Percentiles rank a stretch among this genome's conserved stretches.
Conservation (phyloP, 331 rosid genomes). For the Phaseolus coccineus region DNA sequence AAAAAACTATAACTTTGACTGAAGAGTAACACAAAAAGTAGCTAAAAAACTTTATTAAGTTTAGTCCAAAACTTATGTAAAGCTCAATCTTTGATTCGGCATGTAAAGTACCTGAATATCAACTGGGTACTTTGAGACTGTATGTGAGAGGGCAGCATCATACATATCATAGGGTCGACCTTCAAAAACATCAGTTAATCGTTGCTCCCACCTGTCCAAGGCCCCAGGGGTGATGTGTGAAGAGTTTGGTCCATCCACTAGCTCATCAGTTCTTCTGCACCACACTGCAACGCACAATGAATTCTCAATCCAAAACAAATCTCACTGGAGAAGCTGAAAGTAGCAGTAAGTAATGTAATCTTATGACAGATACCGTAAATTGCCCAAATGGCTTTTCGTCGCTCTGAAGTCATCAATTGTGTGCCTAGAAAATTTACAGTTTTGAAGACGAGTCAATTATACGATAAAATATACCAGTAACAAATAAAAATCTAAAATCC, state of each 20-base stretch:
- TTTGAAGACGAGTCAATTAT: slow-evolving; percentile 18
- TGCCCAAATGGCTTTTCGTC: slow-evolving; percentile 92
- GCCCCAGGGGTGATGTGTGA: slow-evolving; percentile 89
- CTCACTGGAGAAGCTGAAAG: slow-evolving; percentile 1
- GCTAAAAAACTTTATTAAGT: not conserved
- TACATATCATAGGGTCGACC: slow-evolving; percentile 95
- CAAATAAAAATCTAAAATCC: not conserved
- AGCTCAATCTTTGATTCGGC: not conserved
- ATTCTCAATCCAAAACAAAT: slow-evolving; percentile 28
- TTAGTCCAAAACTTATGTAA: not conserved
- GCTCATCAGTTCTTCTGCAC: slow-evolving; percentile 98
- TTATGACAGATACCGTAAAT: slow-evolving; percentile 69
- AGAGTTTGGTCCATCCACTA: slow-evolving; percentile 97
- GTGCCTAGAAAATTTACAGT: slow-evolving; percentile 63
- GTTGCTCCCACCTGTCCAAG: slow-evolving; percentile 88
- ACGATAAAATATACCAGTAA: slow-evolving; percentile 13
- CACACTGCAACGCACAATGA: slow-evolving; percentile 66
- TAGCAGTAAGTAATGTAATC: not conserved
- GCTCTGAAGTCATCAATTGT: slow-evolving; percentile 83
- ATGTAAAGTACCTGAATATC: slow-evolving; percentile 76
- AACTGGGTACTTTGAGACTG: slow-evolving; percentile 80
- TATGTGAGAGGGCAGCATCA: slow-evolving; percentile 93
- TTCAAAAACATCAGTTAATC: slow-evolving; percentile 73
- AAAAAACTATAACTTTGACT: not conserved
- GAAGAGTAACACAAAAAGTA: not conserved